Base-by-base conservation (phyloP, 441 rosid species). In the Gossypium trilobum region DNA sequence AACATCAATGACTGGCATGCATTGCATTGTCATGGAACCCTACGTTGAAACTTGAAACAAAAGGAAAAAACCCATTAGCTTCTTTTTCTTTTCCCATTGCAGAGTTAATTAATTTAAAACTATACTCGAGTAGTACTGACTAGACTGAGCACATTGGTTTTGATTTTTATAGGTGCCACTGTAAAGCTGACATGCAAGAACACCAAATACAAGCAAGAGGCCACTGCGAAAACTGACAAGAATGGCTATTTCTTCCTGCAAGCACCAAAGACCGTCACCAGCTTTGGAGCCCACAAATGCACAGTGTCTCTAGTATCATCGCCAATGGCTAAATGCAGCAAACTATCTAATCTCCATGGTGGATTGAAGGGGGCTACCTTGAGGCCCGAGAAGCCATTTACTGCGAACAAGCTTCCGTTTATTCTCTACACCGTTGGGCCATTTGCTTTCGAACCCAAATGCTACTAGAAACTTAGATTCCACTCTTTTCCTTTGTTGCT, bases 171-270 rank as follows among this genome's bases (percentile, higher is more conserved):
- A 91, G 98, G 82, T 2, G 92, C 92, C 7, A 79, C 78, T 16
- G 92, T 92, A 8, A 86, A 86, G 76, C 75, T 92, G 16, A 60
- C 75, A 73, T 92, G 97, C 93, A 85, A 81, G 54, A 87, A 85
- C 81, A 86, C 87, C 46, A 85, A 68, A 73, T 68, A 78, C 57
- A 67, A 82, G 11, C 57, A 46, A 29, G 73, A 31, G 14, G 73
- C 70, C 64, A 78, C 75, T n/a, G 66, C 83, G 5, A 83, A 27
- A 29, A 86, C 91, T 0, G 92, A 89, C 89, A 78, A 81, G 83
- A 84, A 91, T 11, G 97, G 98, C 56, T 88, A 85, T 82, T 92
- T 87, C 78, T 66, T 70, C 69, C 9, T 91, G 2, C n/a, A 76
- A 29, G 95, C 87, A 3, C 95, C 95, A 0, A 84, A 81, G 82